Conservation (phyloP, 441 rosid species). For the Croton laevigatus region DNA sequence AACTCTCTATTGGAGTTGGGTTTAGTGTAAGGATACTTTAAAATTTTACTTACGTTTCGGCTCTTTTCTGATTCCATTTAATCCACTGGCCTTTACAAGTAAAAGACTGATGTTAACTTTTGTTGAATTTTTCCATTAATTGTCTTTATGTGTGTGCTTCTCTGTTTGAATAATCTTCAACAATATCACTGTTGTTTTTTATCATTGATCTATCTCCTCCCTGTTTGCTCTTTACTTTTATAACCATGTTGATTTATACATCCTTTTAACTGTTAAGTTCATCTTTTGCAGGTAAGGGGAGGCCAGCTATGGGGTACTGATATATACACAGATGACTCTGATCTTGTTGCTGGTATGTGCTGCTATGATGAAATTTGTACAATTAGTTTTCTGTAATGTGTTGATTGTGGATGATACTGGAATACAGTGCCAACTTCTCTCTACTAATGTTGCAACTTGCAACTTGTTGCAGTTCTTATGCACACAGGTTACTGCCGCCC, state of each 20-base stretch:
- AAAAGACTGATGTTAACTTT: not conserved
- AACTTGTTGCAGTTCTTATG: slow-evolving; percentile 82
- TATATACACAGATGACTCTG: slow-evolving; percentile 94
- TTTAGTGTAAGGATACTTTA: not conserved
- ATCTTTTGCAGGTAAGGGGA: slow-evolving; percentile 77
- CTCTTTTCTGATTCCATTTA: not conserved
- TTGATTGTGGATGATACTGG: slow-evolving; percentile 10
- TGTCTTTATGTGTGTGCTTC: not conserved
- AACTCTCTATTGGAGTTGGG: not conserved
- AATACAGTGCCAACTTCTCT: slow-evolving; percentile 21
- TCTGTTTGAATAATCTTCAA: not conserved
- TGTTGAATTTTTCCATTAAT: not conserved
- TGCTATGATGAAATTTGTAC: slow-evolving; percentile 13
- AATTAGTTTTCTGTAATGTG: not conserved
- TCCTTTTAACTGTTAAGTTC: not conserved
- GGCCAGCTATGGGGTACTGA: slow-evolving; percentile 99
- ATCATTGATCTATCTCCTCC: not conserved
- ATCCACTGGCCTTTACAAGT: not conserved
- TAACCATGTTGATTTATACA: not conserved
- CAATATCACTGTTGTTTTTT: not conserved
- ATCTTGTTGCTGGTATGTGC: slow-evolving; percentile 93
- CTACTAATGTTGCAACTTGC: not conserved
- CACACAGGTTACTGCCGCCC: slow-evolving; percentile 99
- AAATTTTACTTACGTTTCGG: too few relatives aligned
- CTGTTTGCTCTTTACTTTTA: not conserved